Evolutionary conservation across 305 asterid species (phyloP).

Genomic region (Coffea humblotiana): DNA sequence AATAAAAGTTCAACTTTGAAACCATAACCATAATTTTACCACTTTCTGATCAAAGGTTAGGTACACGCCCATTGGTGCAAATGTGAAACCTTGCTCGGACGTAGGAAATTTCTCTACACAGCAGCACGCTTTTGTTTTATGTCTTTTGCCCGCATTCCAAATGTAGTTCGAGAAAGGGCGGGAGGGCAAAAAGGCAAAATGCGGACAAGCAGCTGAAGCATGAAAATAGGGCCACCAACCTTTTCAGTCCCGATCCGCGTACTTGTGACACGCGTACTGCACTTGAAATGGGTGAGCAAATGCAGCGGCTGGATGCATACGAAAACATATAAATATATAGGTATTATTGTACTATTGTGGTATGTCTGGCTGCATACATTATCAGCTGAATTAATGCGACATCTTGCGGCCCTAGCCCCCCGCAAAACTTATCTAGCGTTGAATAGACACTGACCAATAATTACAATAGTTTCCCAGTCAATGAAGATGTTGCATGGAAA

Average conservation of each 20-base stretch:
- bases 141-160: neutral
- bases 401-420: neutral
- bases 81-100: neutral
- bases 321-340: no score
- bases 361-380: neutral
- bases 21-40: no score
- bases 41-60: no score
- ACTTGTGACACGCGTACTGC: no score
- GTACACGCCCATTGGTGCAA: neutral
- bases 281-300: no score
- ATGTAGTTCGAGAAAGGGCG: neutral
- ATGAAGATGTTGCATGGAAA: neutral
- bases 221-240: neutral
- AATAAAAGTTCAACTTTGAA: no score
- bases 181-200: neutral
- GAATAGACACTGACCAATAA: neutral
- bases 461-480: neutral
- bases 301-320: no score
- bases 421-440: neutral
- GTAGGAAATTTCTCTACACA: neutral
- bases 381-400: neutral
- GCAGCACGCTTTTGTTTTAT: neutral
- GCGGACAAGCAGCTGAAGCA: neutral
- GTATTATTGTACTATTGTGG: no score
- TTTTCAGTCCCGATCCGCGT: no score